Evolutionary conservation across 1,284 basidiomycete genomes (phyloP), one percentile per base, ranked within the genome.

Genomic region (Waitea zeae): DNA sequence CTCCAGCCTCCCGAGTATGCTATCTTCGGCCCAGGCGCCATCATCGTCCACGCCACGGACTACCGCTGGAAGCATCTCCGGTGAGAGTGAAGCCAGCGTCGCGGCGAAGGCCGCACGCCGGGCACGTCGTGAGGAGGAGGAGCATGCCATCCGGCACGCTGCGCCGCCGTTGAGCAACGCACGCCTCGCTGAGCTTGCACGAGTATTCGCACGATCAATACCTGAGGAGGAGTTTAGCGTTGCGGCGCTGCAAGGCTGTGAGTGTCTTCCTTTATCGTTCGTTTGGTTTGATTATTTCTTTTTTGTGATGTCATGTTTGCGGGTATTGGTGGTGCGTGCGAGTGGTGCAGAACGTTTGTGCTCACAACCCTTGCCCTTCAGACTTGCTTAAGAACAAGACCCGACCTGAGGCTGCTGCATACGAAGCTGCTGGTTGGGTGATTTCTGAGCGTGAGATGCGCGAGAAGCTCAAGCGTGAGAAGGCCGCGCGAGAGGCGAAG

Each of bases 161-260:
- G 69, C 70, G 22, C 67, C 68, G 39, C 72, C 74, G 5, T 57
- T 83, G 37, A 70, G 75, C 44, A 65, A 62, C 31, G 56, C 56
- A 44, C 72, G 67, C 38, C 60, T 84, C 18, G 68, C 65, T 19
- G 48, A 55, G 12, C 58, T 86, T 12, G 84, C 80, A 9, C 71
- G 76, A 53, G 50, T 59, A 38, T 88, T 87, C 47, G 77, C 80
- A 3, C 73, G 77, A 39, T 56, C 67, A 17, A 71, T 87, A 18
- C 79, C 82, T 0, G 76, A 82, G 17, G 72, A 78, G 28, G 77
- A 79, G 53, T 83, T 87, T 49, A 80, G 77, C 44, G 77, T 86
- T 36, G 82, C 84, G n/a, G 74, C 78, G 37, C 57, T 88, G 39
- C 83, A 87, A 56, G 83, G 81, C 49, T 87, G 77, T 80, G 51